phyloP scores from a whole-genome alignment of 768 basidiomycete species.

The Inosperma sp. region DNA sequence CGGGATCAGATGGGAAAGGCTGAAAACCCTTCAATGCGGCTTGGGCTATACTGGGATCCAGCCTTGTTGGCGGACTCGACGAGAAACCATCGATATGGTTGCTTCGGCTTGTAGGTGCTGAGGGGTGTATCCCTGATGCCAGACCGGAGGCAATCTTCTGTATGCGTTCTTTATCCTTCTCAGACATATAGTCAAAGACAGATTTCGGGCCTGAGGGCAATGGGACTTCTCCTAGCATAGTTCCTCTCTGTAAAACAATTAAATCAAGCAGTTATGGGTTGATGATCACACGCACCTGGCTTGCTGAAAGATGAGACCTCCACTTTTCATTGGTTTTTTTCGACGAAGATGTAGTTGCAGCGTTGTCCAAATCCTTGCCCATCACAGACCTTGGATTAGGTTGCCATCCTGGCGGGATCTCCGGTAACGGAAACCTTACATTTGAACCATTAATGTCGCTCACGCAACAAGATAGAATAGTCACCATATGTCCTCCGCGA shows the following conservation, averaged over 20 bases:
- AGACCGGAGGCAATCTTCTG: slow-evolving; percentile 47
- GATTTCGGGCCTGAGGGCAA: slow-evolving; percentile 69
- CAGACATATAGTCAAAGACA: slow-evolving; percentile 91
- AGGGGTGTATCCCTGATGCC: slow-evolving; percentile 13
- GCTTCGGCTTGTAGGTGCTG: slow-evolving; percentile 26
- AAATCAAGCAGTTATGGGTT: background rate
- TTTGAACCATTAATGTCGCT: background rate
- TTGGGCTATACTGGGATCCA: slow-evolving; percentile 78
- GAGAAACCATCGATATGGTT: too few relatives aligned
- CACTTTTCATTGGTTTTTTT: slow-evolving; percentile 42
- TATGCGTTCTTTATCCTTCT: slow-evolving; percentile 86
- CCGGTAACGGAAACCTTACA: slow-evolving; percentile 76
- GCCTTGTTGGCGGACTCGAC: slow-evolving; percentile 25
- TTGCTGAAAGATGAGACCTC: slow-evolving; percentile 59
- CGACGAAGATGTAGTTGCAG: slow-evolving; percentile 19
- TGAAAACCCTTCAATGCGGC: slow-evolving; percentile 87
- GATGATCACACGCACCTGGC: slow-evolving; percentile 50
- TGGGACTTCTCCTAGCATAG: slow-evolving; percentile 76
- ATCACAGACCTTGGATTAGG: slow-evolving; percentile 82
- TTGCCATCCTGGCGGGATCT: slow-evolving; percentile 79
- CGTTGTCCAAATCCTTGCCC: slow-evolving; percentile 47
- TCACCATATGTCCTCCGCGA: slow-evolving; percentile 68
- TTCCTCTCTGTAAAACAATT: slow-evolving; percentile 57
- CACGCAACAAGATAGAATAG: slow-evolving; percentile 13
- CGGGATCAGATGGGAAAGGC: slow-evolving; percentile 73